Conservation (phyloP, 495 filamentous ascomycete genomes). For the Cryomyces antarcticus region DNA sequence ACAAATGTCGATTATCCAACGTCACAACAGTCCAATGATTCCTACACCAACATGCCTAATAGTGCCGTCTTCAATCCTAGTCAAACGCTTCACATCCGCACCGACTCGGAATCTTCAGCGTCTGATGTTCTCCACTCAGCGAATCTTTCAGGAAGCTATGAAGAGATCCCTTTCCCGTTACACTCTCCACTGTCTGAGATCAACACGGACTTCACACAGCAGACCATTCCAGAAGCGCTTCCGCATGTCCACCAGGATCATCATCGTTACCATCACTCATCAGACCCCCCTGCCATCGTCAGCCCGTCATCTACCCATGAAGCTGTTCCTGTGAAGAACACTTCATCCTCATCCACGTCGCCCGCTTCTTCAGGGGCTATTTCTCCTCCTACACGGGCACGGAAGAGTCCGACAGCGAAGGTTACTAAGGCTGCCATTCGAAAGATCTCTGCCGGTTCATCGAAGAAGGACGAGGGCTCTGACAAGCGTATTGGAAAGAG, state of each 20-base stretch:
- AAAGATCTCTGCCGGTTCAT: slow-evolving; percentile 38
- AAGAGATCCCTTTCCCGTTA: slow-evolving; percentile 55
- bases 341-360: slow-evolving; percentile 30
- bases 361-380: slow-evolving; percentile 22
- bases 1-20: slow-evolving; percentile 41
- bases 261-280: slow-evolving; percentile 27
- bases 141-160: slow-evolving; percentile 52
- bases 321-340: slow-evolving; percentile 49
- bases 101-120: slow-evolving; percentile 65
- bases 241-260: slow-evolving; percentile 11
- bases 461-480: slow-evolving; percentile 52
- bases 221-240: slow-evolving; percentile 10
- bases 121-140: slow-evolving; percentile 40
- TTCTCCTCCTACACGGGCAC: slow-evolving; percentile 44
- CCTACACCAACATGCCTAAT: slow-evolving; percentile 29
- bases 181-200: slow-evolving; percentile 33
- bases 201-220: slow-evolving; percentile 11
- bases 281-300: slow-evolving; percentile 26
- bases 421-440: slow-evolving; percentile 55
- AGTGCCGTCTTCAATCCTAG: slow-evolving; percentile 66
- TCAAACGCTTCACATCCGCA: slow-evolving; percentile 67
- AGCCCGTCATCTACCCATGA: slow-evolving; percentile 50
- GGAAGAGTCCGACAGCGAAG: slow-evolving; percentile 58
- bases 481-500: slow-evolving; percentile 83
- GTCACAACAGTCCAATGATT: slow-evolving; percentile 29